A percentile compares a stretch with the other conserved stretches of the same genome.
These are phyloP conservation scores for Porphyra umbilicalis DNA, from an alignment of 31 red algal genomes.

Conservation along the genomic window DNA sequence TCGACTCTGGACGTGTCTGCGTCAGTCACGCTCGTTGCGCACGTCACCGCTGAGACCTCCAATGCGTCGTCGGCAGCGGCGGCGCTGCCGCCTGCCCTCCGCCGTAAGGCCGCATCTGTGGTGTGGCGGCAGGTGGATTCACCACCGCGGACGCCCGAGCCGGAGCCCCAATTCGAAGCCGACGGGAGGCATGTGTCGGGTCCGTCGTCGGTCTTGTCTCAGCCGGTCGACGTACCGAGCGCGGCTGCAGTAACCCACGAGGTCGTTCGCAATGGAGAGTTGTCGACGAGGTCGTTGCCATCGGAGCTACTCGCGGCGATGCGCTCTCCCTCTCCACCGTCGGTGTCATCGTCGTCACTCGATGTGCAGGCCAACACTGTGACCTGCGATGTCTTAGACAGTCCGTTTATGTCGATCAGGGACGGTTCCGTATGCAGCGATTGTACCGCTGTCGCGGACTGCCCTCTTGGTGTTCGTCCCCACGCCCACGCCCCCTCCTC, in stretches of 20 bases:
- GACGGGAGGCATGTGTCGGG: background rate
- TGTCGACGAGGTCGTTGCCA: background rate
- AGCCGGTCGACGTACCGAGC: background rate
- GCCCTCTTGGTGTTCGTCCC: too few species aligned
- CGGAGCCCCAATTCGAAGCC: background rate
- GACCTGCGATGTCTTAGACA: too few species aligned
- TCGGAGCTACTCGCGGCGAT: background rate
- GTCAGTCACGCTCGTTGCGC: slow-evolving; percentile 3
- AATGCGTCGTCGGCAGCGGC: background rate
- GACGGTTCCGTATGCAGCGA: too few species aligned
- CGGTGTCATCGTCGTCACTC: background rate
- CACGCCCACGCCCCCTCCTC: too few species aligned
- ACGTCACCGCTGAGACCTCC: background rate
- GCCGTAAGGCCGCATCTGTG: slow-evolving; percentile 1
- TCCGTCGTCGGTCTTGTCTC: background rate
- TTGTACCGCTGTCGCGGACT: too few species aligned
- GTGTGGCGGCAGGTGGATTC: background rate
- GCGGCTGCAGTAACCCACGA: background rate
- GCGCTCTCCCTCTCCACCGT: background rate
- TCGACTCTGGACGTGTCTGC: slow-evolving; percentile 18
- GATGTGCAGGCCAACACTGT: too few species aligned
- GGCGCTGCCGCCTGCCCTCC: background rate
- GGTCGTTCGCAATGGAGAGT: background rate
- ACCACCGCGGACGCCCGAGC: background rate
- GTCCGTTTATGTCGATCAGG: background rate